Base-by-base conservation (phyloP, 2,329 filamentous ascomycete genomes). In the Trichoderma sp. region DNA sequence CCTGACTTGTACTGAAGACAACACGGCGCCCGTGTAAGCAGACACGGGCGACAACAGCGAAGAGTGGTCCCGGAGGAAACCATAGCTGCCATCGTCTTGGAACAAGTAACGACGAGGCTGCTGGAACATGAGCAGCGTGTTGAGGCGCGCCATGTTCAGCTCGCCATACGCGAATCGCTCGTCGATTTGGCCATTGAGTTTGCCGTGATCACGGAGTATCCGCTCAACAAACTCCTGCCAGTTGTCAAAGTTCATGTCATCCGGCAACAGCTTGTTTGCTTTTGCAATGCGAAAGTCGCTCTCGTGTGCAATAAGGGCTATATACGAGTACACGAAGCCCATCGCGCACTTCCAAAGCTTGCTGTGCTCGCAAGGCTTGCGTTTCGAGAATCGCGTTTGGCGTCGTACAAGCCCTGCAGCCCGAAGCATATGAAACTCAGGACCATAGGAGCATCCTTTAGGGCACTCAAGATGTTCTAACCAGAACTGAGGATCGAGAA, bases 1-100 rank as follows among this genome's bases (percentile, higher is more conserved):
- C 0, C 85, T 85, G 8, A 87, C 84, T 79, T 88, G 86, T 84
- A 88, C 86, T 0, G 87, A 86, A 6, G 85, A 84, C 35, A 89
- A 80, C 11, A 87, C 80, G 18, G 88, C 78, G 53, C 83, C 83
- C 29, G 87, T 77, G 76, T 86, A 87, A 1, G 83, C 83, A 7
- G 85, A 82, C 4, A 82, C 77, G 18, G 83, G 79, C 0, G 85
- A 79, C 1, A 88, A 76, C 81, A 80, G 35, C 63, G 63, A 83
- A 33, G 87, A 83, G 76, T 87, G 86, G 56, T 85, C 80, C 9
- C 24, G 21, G 31, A 74, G 63, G 31, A 74, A 45, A 4, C n/a
- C 63, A 18, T 56, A 24, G 71, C 38, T 24, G 3, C 45, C 65
- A 16, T 50, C 33, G 8, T 45, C 45, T n/a, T 35, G 38, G 9